These are phyloP conservation scores for Tylopilus microsporus DNA, from an alignment of 1,284 basidiomycete genomes.

Conservation along the genomic window DNA sequence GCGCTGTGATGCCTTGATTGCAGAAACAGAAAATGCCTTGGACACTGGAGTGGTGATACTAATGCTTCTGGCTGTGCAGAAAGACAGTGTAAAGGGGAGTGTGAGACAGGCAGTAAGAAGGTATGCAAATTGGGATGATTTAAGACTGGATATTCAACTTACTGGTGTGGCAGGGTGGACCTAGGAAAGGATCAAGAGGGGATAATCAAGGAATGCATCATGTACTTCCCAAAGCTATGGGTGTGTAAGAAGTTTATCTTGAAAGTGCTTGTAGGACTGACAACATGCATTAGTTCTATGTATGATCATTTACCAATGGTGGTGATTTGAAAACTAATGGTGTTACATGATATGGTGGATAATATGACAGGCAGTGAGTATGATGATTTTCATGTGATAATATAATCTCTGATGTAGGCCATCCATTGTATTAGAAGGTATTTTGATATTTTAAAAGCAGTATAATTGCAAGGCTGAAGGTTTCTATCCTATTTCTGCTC, in stretches of 20 bases:
- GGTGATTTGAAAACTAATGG: not conserved
- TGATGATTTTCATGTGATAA: too few relatives aligned
- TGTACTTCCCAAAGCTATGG: not conserved
- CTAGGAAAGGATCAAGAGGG: not conserved
- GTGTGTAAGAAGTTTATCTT: not conserved
- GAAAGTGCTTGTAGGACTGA: not conserved
- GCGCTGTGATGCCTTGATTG: not conserved
- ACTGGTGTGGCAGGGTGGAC: not conserved
- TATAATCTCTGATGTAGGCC: too few relatives aligned
- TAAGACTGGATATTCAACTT: not conserved
- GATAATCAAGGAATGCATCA: too few relatives aligned
- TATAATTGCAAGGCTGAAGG: too few relatives aligned
- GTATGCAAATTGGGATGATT: not conserved
- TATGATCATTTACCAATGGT: not conserved
- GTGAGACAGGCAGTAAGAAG: not conserved
- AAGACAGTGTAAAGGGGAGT: not conserved
- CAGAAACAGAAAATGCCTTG: not conserved
- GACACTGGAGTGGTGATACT: not conserved
- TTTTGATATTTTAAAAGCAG: too few relatives aligned
- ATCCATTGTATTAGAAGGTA: not conserved
- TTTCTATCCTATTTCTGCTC: too few relatives aligned
- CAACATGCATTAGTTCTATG: not conserved
- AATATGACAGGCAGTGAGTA: not conserved
- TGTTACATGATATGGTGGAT: too few relatives aligned
- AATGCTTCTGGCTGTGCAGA: not conserved